A percentile compares a stretch with the other conserved stretches of the same genome.
phyloP scores from a whole-genome alignment of 2,329 filamentous ascomycete species.

The Cladosporium sp. region DNA sequence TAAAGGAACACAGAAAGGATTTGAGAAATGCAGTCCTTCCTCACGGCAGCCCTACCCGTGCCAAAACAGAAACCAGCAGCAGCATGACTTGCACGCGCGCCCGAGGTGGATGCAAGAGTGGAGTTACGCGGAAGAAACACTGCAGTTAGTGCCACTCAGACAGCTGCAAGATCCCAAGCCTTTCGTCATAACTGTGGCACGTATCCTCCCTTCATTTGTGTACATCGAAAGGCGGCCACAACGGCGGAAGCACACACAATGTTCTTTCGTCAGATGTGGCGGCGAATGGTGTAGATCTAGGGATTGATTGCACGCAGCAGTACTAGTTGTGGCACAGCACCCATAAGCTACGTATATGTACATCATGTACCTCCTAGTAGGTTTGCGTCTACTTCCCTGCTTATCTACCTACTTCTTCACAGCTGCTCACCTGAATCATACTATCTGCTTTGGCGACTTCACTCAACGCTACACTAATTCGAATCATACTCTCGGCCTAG shows the following conservation, averaged over 20 bases:
- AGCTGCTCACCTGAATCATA: not conserved
- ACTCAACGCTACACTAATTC: too few species aligned
- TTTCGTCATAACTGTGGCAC: conserved; percentile 10
- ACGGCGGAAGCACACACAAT: not conserved
- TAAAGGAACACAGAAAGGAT: not conserved
- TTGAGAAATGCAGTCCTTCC: not conserved
- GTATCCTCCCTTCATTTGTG: not conserved
- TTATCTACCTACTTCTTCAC: not conserved
- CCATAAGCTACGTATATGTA: not conserved
- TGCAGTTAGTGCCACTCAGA: not conserved
- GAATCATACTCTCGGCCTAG: not conserved
- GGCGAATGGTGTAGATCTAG: not conserved
- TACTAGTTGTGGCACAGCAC: not conserved
- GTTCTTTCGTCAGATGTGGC: not conserved
- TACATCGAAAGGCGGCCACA: not conserved
- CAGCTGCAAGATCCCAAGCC: not conserved
- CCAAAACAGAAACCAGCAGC: not conserved
- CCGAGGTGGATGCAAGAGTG: not conserved
- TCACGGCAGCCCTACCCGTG: not conserved
- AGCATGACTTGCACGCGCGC: not conserved
- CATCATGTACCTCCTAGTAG: not conserved
- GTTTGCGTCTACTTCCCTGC: not conserved
- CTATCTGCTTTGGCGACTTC: not conserved
- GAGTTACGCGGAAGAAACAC: not conserved
- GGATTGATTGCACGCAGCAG: not conserved